Conservation (phyloP, 441 rosid genomes). For the Brassica balearica region DNA sequence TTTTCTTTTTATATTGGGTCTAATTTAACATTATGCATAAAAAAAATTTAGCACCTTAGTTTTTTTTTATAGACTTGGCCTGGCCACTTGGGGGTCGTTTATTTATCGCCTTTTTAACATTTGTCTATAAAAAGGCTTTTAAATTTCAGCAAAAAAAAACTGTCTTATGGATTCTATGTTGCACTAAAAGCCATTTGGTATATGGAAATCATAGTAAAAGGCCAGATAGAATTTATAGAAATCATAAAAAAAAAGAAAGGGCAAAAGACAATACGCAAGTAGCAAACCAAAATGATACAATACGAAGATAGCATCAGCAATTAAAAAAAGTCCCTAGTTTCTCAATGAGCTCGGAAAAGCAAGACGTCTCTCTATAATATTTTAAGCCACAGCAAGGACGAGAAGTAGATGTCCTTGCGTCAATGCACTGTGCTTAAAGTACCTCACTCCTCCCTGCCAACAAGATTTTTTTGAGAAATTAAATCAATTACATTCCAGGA, state of each 20-base stretch:
- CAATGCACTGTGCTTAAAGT: not conserved
- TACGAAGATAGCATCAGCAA: conserved; percentile 22
- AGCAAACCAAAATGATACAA: conserved; percentile 17
- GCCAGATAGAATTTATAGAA: not conserved
- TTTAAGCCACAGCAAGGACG: conserved; percentile 12
- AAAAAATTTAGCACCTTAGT: not conserved
- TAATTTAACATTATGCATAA: not conserved
- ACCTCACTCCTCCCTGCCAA: conserved; percentile 40
- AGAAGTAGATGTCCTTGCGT: conserved; percentile 12
- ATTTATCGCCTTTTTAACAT: not conserved
- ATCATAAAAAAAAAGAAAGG: not conserved
- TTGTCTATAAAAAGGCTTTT: not conserved
- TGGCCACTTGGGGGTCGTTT: not conserved
- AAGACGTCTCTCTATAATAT: conserved; percentile 17
- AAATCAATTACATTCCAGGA: conserved; percentile 19
- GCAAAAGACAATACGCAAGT: conserved; percentile 7
- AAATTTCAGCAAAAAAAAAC: not conserved
- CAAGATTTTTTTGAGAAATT: not conserved
- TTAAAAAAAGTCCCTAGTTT: conserved; percentile 6
- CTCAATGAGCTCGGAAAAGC: conserved; percentile 6
- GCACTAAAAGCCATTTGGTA: conserved; percentile 1
- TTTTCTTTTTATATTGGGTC: too few relatives aligned
- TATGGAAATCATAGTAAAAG: not conserved
- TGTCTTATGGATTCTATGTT: not conserved
- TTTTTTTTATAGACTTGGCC: not conserved